Percentiles rank a stretch among this genome's conserved stretches.
Evolutionary conservation across 2,329 filamentous ascomycete genomes (phyloP).

Genomic region (Neofusicoccum parvum): DNA sequence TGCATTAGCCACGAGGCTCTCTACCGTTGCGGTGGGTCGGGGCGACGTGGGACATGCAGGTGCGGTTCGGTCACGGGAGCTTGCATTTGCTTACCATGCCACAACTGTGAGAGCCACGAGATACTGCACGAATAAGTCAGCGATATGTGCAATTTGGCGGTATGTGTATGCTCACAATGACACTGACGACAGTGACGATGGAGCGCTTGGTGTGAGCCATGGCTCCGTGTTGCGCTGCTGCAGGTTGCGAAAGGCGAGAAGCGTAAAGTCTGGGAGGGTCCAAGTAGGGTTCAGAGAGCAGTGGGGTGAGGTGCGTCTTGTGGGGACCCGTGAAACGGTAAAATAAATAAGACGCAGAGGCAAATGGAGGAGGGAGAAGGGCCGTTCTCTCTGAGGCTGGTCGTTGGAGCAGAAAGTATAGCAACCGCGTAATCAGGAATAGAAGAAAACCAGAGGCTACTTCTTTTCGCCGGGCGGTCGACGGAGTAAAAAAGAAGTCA

Average conservation of each 20-base stretch:
- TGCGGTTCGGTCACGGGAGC: background rate
- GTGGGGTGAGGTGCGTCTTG: background rate
- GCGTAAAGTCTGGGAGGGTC: background rate
- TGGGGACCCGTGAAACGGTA: background rate
- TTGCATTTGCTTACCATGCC: conserved; percentile 28
- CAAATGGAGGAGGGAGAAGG: background rate
- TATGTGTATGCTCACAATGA: conserved; percentile 1
- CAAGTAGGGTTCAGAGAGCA: background rate
- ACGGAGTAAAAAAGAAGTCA: background rate
- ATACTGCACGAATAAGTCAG: conserved; percentile 31
- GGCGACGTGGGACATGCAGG: background rate
- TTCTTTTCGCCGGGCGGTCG: background rate
- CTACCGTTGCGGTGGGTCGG: background rate
- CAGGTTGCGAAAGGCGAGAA: background rate
- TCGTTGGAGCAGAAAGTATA: background rate
- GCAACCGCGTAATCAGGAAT: background rate
- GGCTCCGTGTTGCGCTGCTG: background rate
- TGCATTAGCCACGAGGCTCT: background rate
- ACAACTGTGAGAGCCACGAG: conserved; percentile 37
- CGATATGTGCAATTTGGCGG: background rate
- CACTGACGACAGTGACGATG: conserved; percentile 13
- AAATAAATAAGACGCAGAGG: background rate
- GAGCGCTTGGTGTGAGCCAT: conserved; percentile 18
- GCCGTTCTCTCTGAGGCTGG: background rate
- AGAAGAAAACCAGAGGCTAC: too few relatives aligned